A percentile compares a stretch with the other conserved stretches of the same genome.
These are phyloP conservation scores for Cystobasidium ongulense DNA, from an alignment of 768 basidiomycete species.

Conservation along the genomic window DNA sequence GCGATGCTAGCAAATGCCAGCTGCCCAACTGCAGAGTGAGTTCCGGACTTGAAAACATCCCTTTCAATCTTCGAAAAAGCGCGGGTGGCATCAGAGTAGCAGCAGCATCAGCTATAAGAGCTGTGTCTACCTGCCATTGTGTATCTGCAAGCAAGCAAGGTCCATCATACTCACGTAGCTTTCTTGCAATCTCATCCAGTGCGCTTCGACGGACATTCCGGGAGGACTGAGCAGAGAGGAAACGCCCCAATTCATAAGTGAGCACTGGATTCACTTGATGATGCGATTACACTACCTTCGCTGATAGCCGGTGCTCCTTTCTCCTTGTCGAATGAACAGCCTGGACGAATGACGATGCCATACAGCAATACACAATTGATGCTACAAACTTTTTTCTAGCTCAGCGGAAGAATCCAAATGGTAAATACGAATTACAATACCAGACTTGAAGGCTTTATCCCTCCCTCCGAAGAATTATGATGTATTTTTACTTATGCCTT, in stretches of 20 bases:
- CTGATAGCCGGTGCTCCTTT: conserved; percentile 31
- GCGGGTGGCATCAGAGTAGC: background rate
- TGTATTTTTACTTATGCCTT: background rate
- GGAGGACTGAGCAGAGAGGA: conserved; percentile 61
- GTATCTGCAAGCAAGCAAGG: too few relatives aligned
- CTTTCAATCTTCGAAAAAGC: background rate
- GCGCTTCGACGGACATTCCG: conserved; percentile 64
- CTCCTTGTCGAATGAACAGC: background rate
- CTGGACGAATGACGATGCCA: conserved; percentile 47
- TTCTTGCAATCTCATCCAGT: conserved; percentile 43
- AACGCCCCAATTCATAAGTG: conserved; percentile 40
- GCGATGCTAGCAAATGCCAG: conserved; percentile 58
- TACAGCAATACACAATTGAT: conserved; percentile 68
- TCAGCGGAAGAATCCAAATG: conserved; percentile 66
- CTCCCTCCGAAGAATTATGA: too few relatives aligned
- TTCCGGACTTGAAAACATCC: background rate
- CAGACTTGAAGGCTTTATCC: too few relatives aligned
- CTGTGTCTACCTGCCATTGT: too few relatives aligned
- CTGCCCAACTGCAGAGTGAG: conserved; percentile 56
- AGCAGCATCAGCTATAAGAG: too few relatives aligned
- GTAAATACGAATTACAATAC: background rate
- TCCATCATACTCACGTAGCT: background rate
- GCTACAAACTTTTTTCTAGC: conserved; percentile 66
- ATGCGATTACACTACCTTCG: conserved; percentile 29
- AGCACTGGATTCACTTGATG: background rate